Percentiles rank a stretch among this genome's conserved stretches.
These are phyloP conservation scores for Lentinula detonsa DNA, from an alignment of 768 basidiomycete species.

Conservation along the genomic window DNA sequence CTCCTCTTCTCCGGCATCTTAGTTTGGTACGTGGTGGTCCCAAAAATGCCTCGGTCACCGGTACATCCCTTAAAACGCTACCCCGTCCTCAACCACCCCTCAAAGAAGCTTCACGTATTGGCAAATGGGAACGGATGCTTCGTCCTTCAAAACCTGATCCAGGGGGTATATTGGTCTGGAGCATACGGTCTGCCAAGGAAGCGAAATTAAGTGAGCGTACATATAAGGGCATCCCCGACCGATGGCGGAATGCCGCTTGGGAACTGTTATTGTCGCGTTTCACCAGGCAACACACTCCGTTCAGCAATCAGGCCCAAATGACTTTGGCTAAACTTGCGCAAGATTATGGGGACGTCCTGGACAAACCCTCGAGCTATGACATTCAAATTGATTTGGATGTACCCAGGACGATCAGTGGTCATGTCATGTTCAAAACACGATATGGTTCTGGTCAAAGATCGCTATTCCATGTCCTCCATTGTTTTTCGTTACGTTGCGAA, in stretches of 20 bases:
- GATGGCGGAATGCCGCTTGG: constrained; percentile 94
- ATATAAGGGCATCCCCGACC: constrained; percentile 95
- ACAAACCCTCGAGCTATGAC: constrained; percentile 83
- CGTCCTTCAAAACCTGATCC: constrained; percentile 58
- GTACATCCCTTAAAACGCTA: constrained; percentile 38
- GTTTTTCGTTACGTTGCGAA: constrained; percentile 79
- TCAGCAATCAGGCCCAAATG: neutral
- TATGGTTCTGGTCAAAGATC: constrained; percentile 96
- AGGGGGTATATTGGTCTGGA: constrained; percentile 72
- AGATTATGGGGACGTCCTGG: constrained; percentile 59
- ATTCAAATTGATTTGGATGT: constrained; percentile 98
- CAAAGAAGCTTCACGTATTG: constrained; percentile 73
- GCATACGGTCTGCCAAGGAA: constrained; percentile 56
- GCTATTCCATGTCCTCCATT: constrained; percentile 91
- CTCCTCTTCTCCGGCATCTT: constrained; percentile 58
- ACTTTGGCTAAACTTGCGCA: constrained; percentile 37
- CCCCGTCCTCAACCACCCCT: constrained; percentile 41
- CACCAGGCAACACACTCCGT: constrained; percentile 36
- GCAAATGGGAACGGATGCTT: constrained; percentile 94
- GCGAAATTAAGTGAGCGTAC: constrained; percentile 67
- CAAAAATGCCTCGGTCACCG: constrained; percentile 36
- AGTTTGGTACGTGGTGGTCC: constrained; percentile 38
- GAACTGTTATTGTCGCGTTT: constrained; percentile 64
- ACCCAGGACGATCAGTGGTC: constrained; percentile 91
- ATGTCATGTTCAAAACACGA: constrained; percentile 90